Percentiles rank a stretch among this genome's conserved stretches.
Evolutionary conservation across 345 rosid genomes (phyloP).

Genomic region (Clausena lansium): DNA sequence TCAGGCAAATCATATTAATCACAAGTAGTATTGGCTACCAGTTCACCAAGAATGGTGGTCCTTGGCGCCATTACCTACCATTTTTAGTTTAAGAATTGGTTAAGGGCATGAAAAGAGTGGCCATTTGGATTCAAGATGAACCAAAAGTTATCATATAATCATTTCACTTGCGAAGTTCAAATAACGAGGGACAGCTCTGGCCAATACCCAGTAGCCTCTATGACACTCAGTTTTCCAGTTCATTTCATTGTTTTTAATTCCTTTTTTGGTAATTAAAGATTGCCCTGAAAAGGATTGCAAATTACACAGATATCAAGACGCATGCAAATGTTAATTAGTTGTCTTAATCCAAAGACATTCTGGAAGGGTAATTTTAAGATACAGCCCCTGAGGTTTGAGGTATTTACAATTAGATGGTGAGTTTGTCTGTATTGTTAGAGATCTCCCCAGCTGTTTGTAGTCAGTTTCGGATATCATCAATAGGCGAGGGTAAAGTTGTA

Average conservation of each 20-base stretch:
- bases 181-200: not conserved
- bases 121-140: not conserved
- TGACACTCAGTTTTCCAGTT: not conserved
- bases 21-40: not conserved
- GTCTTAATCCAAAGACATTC: not conserved
- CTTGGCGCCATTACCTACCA: slow-evolving; percentile 6
- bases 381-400: too few species aligned
- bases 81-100: not conserved
- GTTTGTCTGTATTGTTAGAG: too few species aligned
- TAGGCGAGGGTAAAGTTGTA: too few species aligned
- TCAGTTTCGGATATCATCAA: too few species aligned
- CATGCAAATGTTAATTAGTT: not conserved
- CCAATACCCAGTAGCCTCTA: too few species aligned
- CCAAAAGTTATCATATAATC: not conserved
- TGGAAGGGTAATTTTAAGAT: too few species aligned
- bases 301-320: not conserved
- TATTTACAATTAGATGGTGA: too few species aligned
- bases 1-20: not conserved
- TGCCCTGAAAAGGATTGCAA: not conserved
- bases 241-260: not conserved
- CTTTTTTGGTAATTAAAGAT: not conserved
- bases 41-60: slow-evolving; percentile 3
- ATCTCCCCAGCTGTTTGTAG: too few species aligned
- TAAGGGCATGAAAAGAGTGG: not conserved
- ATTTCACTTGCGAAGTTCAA: not conserved